phyloP scores from a whole-genome alignment of 106 monocot genomes.

The Platanthera zijinensis region DNA sequence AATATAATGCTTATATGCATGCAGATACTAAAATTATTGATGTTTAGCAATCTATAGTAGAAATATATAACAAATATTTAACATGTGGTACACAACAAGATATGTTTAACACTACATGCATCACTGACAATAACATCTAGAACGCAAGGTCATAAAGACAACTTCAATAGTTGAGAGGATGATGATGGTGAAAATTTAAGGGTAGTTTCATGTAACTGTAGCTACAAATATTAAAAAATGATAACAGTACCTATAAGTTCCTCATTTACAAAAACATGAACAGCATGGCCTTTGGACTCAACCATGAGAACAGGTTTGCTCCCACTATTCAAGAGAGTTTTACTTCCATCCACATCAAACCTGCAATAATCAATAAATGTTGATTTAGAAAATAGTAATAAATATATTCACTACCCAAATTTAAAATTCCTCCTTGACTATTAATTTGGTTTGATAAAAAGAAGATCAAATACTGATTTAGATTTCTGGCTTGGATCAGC shows the following conservation, averaged over 20 bases:
- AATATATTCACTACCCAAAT: background rate
- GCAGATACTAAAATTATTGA: background rate
- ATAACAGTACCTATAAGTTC: constrained; percentile 55
- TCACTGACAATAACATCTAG: background rate
- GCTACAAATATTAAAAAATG: background rate
- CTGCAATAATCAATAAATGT: constrained; percentile 31
- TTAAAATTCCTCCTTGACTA: background rate
- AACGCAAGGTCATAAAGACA: background rate
- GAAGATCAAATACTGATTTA: background rate
- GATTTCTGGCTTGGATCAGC: background rate
- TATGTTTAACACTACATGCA: background rate
- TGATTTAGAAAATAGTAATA: background rate
- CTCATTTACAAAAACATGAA: constrained; percentile 78
- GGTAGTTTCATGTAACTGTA: background rate
- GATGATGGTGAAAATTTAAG: background rate
- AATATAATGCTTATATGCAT: no score
- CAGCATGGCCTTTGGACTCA: constrained; percentile 94
- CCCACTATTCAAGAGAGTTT: constrained; percentile 33
- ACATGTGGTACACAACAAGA: background rate
- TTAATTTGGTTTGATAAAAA: background rate
- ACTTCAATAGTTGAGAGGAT: background rate
- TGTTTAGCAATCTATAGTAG: background rate
- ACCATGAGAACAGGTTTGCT: constrained; percentile 38
- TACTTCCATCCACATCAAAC: constrained; percentile 52
- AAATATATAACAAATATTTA: background rate